Percentiles rank a stretch among this genome's conserved stretches.
phyloP scores from a whole-genome alignment of 1,284 basidiomycete genomes.

The Ustilago bromivora region DNA sequence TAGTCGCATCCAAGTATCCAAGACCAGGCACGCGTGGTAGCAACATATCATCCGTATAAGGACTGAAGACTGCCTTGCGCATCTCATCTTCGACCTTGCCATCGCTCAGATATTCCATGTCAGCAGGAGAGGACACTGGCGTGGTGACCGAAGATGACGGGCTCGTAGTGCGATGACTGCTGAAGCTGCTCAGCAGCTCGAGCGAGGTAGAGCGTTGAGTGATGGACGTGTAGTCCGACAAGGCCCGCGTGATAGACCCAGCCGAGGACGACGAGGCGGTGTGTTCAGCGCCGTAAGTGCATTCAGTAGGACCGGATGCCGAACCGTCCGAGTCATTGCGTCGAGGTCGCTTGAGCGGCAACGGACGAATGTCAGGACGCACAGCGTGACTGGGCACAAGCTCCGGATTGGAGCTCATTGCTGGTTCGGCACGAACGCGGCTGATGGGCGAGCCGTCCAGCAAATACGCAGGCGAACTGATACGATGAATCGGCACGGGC shows the following conservation, averaged over 20 bases:
- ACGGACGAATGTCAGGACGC: constrained; percentile 37
- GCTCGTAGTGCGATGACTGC: constrained; percentile 22
- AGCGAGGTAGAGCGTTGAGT: constrained; percentile 25
- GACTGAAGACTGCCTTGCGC: constrained; percentile 35
- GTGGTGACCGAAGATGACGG: constrained; percentile 32
- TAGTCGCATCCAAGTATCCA: constrained; percentile 16
- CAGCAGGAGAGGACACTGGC: constrained; percentile 41
- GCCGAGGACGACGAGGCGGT: constrained; percentile 15
- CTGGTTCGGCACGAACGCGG: constrained; percentile 27
- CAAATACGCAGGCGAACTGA: constrained; percentile 50
- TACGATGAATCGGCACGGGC: constrained; percentile 33
- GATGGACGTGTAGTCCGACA: constrained; percentile 14
- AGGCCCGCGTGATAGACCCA: constrained; percentile 30
- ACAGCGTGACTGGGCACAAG: constrained; percentile 20
- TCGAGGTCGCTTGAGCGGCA: constrained; percentile 13
- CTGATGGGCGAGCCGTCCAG: constrained; percentile 43
- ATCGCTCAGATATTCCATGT: constrained; percentile 13
- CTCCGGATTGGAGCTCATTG: constrained; percentile 38
- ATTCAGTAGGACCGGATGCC: constrained; percentile 6
- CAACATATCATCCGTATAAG: constrained; percentile 41
- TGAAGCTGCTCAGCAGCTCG: constrained; percentile 32
- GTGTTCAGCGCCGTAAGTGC: background rate
- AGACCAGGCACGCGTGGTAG: constrained; percentile 4
- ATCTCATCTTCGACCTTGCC: constrained; percentile 12
- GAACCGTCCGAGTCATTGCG: constrained; percentile 25